A percentile compares a stretch with the other conserved stretches of the same genome.
These are phyloP conservation scores for Pouteria campechiana DNA, from an alignment of 179 eudicot species.

Conservation along the genomic window DNA sequence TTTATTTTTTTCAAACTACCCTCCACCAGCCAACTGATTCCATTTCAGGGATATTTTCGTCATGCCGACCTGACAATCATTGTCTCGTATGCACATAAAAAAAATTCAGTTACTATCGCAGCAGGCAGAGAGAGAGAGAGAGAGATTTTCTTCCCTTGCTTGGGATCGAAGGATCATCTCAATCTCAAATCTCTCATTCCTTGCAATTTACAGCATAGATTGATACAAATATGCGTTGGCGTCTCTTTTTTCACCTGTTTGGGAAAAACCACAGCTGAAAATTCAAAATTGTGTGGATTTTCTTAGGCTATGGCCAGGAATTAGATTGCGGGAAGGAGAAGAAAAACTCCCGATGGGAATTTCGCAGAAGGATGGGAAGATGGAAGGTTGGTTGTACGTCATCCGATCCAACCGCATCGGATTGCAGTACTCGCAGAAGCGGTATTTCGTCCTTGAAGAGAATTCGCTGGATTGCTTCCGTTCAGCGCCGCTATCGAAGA, in stretches of 20 bases:
- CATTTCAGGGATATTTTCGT: too few species aligned
- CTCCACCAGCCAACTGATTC: too few species aligned
- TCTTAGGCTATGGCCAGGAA: too few species aligned
- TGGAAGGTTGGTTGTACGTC: slow-evolving; percentile 72
- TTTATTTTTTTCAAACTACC: too few species aligned
- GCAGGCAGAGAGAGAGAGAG: too few species aligned
- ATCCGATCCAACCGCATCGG: slow-evolving; percentile 53
- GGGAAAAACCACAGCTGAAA: not conserved
- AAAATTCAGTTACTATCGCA: too few species aligned
- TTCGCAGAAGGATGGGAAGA: slow-evolving; percentile 29
- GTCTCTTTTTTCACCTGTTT: not conserved
- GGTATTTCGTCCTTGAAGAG: slow-evolving; percentile 57
- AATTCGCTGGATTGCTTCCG: slow-evolving; percentile 59
- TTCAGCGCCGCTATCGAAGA: slow-evolving; percentile 30
- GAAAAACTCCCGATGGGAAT: slow-evolving; percentile 9
- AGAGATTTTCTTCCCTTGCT: slow-evolving; percentile 29
- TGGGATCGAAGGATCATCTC: slow-evolving; percentile 39
- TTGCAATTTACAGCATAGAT: not conserved
- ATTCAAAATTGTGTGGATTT: not conserved
- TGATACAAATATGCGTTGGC: not conserved
- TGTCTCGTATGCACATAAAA: too few species aligned
- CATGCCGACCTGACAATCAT: too few species aligned
- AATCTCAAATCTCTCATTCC: slow-evolving; percentile 1
- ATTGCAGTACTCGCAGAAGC: slow-evolving; percentile 51
- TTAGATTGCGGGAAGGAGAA: slow-evolving; percentile 2